Percentiles rank a stretch among this genome's conserved stretches.
Evolutionary conservation across 2,329 filamentous ascomycete species (phyloP).

Genomic region (Aspergillus clavatus): DNA sequence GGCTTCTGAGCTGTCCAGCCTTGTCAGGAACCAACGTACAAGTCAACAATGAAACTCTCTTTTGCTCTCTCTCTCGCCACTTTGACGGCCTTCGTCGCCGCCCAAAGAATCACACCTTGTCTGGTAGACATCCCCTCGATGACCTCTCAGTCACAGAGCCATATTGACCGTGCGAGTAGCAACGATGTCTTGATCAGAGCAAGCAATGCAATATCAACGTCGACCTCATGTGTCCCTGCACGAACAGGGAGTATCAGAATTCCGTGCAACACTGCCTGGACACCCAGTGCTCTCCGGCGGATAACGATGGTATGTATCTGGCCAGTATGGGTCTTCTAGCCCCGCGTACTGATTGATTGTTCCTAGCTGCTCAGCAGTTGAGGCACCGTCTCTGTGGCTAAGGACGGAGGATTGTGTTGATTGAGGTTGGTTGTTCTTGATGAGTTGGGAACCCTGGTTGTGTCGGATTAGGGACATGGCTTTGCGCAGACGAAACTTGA

Average conservation of each 20-base stretch:
- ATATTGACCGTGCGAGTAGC: neutral
- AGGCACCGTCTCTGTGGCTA: neutral
- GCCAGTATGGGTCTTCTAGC: neutral
- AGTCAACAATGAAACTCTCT: neutral
- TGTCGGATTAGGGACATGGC: no score
- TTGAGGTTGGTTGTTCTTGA: neutral
- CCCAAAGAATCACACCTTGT: neutral
- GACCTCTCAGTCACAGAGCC: neutral
- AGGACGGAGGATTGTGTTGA: neutral
- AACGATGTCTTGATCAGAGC: neutral
- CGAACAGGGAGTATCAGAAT: neutral
- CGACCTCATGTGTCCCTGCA: neutral
- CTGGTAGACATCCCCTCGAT: neutral
- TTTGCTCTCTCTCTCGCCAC: neutral
- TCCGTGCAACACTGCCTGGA: neutral
- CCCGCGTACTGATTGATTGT: neutral
- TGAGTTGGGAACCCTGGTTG: no score
- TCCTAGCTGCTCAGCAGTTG: neutral
- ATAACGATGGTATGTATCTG: neutral
- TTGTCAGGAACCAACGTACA: no score
- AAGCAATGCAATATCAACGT: neutral
- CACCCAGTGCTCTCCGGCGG: neutral
- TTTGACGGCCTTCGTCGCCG: neutral
- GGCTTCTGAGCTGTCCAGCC: no score
- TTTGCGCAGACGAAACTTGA: no score